These are phyloP conservation scores for Pestalotiopsis fici DNA, from an alignment of 2,329 filamentous ascomycete species.

Conservation along the genomic window DNA sequence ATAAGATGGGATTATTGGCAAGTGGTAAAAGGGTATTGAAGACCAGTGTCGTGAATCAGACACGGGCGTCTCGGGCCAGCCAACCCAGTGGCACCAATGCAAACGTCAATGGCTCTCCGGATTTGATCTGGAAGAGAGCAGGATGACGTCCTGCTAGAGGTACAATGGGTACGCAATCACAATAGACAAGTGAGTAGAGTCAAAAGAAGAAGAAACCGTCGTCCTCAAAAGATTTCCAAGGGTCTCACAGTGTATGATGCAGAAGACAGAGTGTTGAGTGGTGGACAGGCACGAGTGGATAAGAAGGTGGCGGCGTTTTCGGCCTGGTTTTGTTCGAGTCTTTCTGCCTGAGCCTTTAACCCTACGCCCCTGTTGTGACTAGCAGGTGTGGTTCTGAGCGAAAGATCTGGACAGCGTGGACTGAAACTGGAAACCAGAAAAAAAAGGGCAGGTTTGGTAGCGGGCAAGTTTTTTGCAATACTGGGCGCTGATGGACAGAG, in stretches of 20 bases:
- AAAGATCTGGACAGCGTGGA: constrained; percentile 7
- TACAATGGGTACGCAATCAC: neutral
- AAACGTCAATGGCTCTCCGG: neutral
- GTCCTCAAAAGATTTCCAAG: constrained; percentile 12
- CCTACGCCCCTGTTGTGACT: constrained; percentile 9
- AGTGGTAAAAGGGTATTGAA: neutral
- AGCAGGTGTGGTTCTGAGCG: constrained; percentile 5
- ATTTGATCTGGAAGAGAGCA: neutral
- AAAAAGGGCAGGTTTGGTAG: neutral
- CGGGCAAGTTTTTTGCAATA: neutral
- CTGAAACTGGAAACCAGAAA: neutral
- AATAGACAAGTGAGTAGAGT: neutral
- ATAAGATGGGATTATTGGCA: neutral
- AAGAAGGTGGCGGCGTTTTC: constrained; percentile 13
- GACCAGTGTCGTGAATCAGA: neutral
- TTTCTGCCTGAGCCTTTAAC: constrained; percentile 10
- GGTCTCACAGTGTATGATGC: neutral
- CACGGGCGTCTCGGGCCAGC: neutral
- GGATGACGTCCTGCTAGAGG: neutral
- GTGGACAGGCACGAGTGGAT: constrained; percentile 2
- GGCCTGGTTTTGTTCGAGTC: constrained; percentile 10
- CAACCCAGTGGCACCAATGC: neutral
- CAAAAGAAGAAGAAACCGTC: constrained; percentile 13
- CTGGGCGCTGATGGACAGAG: constrained; percentile 16
- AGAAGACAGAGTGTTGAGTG: constrained; percentile 6